Base-by-base conservation (phyloP, 2,329 filamentous ascomycete genomes). In the Fusarium coffeatum region DNA sequence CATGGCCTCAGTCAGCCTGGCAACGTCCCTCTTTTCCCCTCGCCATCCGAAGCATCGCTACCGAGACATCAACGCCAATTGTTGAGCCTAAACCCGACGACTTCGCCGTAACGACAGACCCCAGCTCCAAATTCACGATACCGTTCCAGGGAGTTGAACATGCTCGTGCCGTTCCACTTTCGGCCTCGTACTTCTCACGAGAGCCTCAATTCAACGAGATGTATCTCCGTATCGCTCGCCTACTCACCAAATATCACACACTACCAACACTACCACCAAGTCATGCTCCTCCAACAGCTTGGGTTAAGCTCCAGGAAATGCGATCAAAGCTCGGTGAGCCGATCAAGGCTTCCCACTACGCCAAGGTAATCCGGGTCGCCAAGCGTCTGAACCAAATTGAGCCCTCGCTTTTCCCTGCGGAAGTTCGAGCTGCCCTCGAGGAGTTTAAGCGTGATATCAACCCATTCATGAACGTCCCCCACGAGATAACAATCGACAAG, bases 131-230 rank as follows among this genome's bases (percentile, higher is more conserved):
- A 20, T 64, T 77, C 27, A 64, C 72, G 16, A 69, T 77, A 0
- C 77, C 80, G 1, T 77, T 80, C n/a, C 64, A 76, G 13, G 76
- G 76, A 45, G 69, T 81, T 28, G 70, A 75, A 27, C 86, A 88
- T 70, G 90, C 92, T 55, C 93, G 96, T 71, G 84, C 97, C 23
- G 84, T 98, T 37, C 96, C 96, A 22, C 86, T 87, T 27, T 97
- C 94, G 37, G 90, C 93, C 5, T 96, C 95, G n/a, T 99, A 99
- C 83, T 99, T 98, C 84, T 94, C 93, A 55, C 91, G 91, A 55
- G 91, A 91, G 66, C 92, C 94, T 3, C 85, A 87, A 57, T 98
- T 97, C 84, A 96, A 91, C 81, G 96, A 99, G 81, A 88, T 92
- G 76, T 88, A 92, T 73, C 87, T 98, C 71, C 83, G 85, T 47